Base-by-base conservation (phyloP, 352 stramenopile genomes). In the Globisporangium radiosum region DNA sequence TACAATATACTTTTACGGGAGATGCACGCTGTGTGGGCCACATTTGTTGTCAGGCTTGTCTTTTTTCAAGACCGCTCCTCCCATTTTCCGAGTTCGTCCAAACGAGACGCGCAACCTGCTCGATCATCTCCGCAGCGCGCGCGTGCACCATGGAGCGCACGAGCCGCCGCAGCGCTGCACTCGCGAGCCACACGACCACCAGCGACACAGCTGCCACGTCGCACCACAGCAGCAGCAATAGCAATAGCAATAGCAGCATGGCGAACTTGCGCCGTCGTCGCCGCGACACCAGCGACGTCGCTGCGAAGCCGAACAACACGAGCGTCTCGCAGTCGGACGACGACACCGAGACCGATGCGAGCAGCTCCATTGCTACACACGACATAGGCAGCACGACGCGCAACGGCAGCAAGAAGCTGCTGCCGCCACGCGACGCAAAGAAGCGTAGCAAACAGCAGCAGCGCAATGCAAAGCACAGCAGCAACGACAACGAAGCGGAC, bases 271-370 rank as follows among this genome's bases (percentile, higher is more conserved):
- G 73, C 11, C 75, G 45, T 50, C 45, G 45, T 17, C 45, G 45
- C 33, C 45, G 45, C 45, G 45, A 50, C 45, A 50, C 45, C 5
- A 77, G 25, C 71, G 73, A 33, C 72, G 68, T 4, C 65, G 73
- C n/a, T 57, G 64, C 38, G 60, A 72, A 47, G 33, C 70, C 59
- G 52, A 55, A 57, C 58, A 44, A 48, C 19, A 52, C 50, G 42
- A 60, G 60, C 14, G 70, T 69, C 45, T 79, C 71, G 59, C 71
- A 64, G 50, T 90, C 81, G 13, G 78, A 90, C 57, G 78, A 71
- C 44, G 78, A 67, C 44, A 73, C 64, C 42, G 81, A 88, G 47
- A 85, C 78, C 15, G 78, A 89, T 61, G 76, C 73, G 42, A 87
- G 76, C 25, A 33, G 25, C 55, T 73, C 73, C 5, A 61, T 70